Evolutionary conservation across 1,139 yeast genomes (phyloP).

Genomic region (Pneumocystis oryctolagi): DNA sequence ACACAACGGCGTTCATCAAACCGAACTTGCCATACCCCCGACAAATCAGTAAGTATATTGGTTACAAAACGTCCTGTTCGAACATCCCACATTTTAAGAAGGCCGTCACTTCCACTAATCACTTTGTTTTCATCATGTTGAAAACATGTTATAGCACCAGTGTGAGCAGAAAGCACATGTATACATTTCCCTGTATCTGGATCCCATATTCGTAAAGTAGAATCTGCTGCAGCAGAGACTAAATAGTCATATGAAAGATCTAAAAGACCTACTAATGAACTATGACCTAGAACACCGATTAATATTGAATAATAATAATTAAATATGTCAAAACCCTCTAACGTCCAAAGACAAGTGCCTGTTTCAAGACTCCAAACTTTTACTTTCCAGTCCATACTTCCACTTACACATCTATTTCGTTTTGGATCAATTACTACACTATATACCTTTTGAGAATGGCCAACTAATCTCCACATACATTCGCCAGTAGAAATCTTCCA

Average conservation of each 20-base stretch:
- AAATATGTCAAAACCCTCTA: slow-evolving; percentile 37
- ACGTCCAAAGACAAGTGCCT: slow-evolving; percentile 49
- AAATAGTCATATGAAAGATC: slow-evolving; percentile 62
- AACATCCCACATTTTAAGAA: slow-evolving; percentile 71
- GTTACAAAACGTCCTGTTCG: slow-evolving; percentile 61
- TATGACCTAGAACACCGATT: slow-evolving; percentile 30
- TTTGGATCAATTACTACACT: slow-evolving; percentile 68
- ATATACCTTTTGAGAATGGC: slow-evolving; percentile 79
- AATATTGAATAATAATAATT: background rate
- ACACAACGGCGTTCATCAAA: slow-evolving; percentile 75
- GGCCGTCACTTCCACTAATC: slow-evolving; percentile 78
- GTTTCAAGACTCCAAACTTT: slow-evolving; percentile 77
- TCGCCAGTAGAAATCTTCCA: slow-evolving; percentile 73
- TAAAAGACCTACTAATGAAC: slow-evolving; percentile 74
- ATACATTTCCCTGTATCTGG: slow-evolving; percentile 58
- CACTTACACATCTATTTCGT: slow-evolving; percentile 71
- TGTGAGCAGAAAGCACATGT: slow-evolving; percentile 68
- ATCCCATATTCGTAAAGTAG: slow-evolving; percentile 84
- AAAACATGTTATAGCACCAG: slow-evolving; percentile 83
- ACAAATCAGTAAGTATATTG: slow-evolving; percentile 57
- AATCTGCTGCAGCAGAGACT: slow-evolving; percentile 95
- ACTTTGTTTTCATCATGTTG: slow-evolving; percentile 75
- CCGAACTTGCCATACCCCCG: slow-evolving; percentile 88
- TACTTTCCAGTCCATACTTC: slow-evolving; percentile 80
- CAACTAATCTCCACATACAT: slow-evolving; percentile 59